Base-by-base conservation (phyloP, 495 filamentous ascomycete genomes). In the Pseudomonodictys pantanalensis region DNA sequence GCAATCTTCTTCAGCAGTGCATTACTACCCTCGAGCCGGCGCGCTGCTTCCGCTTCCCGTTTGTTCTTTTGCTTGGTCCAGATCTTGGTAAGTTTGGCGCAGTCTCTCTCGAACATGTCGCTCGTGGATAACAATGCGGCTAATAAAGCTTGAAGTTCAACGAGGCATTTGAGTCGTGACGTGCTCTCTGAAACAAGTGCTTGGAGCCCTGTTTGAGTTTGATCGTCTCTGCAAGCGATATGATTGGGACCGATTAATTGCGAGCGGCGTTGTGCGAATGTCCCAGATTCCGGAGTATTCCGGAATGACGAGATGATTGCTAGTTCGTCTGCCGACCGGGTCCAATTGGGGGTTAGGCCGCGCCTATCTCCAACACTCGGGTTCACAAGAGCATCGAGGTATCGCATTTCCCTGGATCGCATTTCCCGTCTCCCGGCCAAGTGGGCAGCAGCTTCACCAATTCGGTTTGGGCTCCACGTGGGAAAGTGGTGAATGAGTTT, bases 1-100 rank as follows among this genome's bases (percentile, higher is more conserved):
- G 47, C 47, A 51, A 51, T 51, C 17, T 51, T 51, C 28, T 35
- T 51, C 3, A 51, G 28, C 24, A 51, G 47, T 5, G 28, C 23
- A 15, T 22, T 51, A 9, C 28, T 33, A 30, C 26, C 47, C 18
- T 51, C 7, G 3, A 18, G 17, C 26, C 17, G 3, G 15, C 11
- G 4, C 24, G 45, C 45, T 17, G 30, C 26, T 33, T 51, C 47
- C 4, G 10, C 17, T 17, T 51, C 47, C 20, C 47, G 23, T 17
- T 51, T 33, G 15, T 3, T 9, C 11, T 33, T 30, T 23, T 51
- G 47, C 28, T 51, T 17, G 23, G 24, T 33, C 47, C 47, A 51
- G 12, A 51, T 30, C 10, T 15, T 32, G 26, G 26, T 33, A 20
- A 51, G 28, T 28, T 32, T 30, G 2, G 3, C 35, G 47, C 47